Evolutionary conservation across 208 protist species (phyloP).

Genomic region (Phytomonas sp.): DNA sequence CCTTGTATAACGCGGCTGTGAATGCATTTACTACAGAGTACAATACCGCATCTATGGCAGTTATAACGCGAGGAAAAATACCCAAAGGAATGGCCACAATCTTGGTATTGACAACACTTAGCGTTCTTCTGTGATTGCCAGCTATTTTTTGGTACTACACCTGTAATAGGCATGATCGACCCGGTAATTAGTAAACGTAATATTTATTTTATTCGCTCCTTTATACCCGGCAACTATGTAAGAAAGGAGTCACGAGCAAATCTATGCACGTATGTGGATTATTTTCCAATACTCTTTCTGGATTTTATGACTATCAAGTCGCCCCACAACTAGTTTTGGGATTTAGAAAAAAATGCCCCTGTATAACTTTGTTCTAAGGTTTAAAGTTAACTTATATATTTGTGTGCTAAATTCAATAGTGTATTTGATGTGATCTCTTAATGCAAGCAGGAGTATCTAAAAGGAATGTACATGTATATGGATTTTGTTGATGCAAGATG

Average conservation of each 20-base stretch:
- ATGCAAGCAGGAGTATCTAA: not conserved
- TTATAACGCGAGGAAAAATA: conserved; percentile 46
- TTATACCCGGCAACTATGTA: conserved; percentile 2
- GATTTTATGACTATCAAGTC: not conserved
- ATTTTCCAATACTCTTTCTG: not conserved
- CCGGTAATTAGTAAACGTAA: not conserved
- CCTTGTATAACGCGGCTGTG: conserved; percentile 23
- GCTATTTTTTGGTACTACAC: conserved; percentile 32
- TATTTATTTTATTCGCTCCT: conserved; percentile 5
- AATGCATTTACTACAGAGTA: conserved; percentile 43
- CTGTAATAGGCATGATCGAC: conserved; percentile 21
- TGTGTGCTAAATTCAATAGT: not conserved
- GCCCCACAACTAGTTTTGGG: not conserved
- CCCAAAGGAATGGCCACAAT: conserved; percentile 44
- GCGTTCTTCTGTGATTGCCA: conserved; percentile 33
- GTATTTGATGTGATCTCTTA: not conserved
- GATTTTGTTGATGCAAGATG: conserved; percentile 2
- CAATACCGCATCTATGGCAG: conserved; percentile 66
- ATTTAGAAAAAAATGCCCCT: not conserved
- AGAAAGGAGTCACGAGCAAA: not conserved
- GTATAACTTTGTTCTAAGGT: not conserved
- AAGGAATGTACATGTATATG: conserved; percentile 12
- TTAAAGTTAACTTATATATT: not conserved
- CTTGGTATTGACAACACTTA: conserved; percentile 62
- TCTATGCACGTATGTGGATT: not conserved